Evolutionary conservation across 1,284 basidiomycete species (phyloP).

Genomic region (Pisolithus thermaeus): DNA sequence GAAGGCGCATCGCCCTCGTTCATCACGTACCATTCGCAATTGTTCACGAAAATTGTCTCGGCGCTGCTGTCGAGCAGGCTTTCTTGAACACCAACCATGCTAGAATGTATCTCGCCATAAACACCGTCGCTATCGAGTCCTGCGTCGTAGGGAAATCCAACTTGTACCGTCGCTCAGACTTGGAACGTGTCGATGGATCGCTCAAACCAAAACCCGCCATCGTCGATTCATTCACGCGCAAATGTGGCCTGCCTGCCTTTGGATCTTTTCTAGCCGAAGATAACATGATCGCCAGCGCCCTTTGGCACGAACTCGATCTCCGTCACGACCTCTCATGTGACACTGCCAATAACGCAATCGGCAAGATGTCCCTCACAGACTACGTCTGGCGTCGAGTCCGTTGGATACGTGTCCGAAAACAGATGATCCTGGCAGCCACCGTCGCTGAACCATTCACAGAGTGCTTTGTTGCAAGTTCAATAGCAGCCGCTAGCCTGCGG

Average conservation of each 20-base stretch:
- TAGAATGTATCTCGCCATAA: conserved; percentile 98
- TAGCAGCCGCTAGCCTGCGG: conserved; percentile 55
- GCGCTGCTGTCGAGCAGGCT: conserved; percentile 85
- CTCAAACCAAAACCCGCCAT: conserved; percentile 39
- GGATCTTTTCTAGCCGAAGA: conserved; percentile 89
- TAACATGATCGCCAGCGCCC: conserved; percentile 85
- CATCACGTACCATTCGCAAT: conserved; percentile 95
- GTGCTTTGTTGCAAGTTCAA: conserved; percentile 62
- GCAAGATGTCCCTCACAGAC: conserved; percentile 73
- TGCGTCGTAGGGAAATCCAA: conserved; percentile 98
- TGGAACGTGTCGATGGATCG: conserved; percentile 65
- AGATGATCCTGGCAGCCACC: conserved; percentile 83
- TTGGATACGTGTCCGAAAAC: conserved; percentile 93
- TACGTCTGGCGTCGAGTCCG: conserved; percentile 84
- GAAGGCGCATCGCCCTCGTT: conserved; percentile 72
- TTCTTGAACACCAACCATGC: conserved; percentile 98
- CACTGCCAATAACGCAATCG: conserved; percentile 83
- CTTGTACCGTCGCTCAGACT: conserved; percentile 86
- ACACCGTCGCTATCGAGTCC: conserved; percentile 81
- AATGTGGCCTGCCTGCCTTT: conserved; percentile 68
- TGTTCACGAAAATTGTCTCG: conserved; percentile 60
- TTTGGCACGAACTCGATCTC: conserved; percentile 88
- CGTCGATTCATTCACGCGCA: conserved; percentile 25
- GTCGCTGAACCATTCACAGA: conserved; percentile 88
- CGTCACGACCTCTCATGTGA: conserved; percentile 86